A percentile compares a stretch with the other conserved stretches of the same genome.
These are phyloP conservation scores for Blastomyces emzantsi DNA, from an alignment of 2,329 filamentous ascomycete species.

Conservation along the genomic window DNA sequence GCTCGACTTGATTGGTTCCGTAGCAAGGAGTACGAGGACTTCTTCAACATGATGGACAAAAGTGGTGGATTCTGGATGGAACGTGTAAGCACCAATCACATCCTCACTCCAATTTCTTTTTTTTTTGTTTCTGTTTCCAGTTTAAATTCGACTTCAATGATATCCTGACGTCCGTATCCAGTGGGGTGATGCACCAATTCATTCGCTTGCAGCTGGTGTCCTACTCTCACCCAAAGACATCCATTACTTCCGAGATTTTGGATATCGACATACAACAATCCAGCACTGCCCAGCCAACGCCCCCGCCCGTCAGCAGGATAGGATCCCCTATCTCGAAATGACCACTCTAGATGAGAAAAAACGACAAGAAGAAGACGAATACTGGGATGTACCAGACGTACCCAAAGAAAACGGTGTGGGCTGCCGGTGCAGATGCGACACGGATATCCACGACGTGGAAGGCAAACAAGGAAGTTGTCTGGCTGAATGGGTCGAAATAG, in stretches of 20 bases:
- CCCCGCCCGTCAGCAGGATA: slow-evolving; percentile 72
- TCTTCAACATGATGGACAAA: slow-evolving; percentile 97
- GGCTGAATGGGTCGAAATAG: slow-evolving; percentile 93
- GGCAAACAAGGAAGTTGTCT: slow-evolving; percentile 95
- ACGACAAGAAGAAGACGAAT: slow-evolving; percentile 84
- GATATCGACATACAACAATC: slow-evolving; percentile 96
- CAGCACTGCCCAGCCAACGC: slow-evolving; percentile 97
- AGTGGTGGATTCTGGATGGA: slow-evolving; percentile 99
- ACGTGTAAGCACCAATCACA: slow-evolving; percentile 53
- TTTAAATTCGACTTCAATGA: neutral
- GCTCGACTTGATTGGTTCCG: slow-evolving; percentile 91
- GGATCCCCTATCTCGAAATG: slow-evolving; percentile 70
- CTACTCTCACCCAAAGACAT: slow-evolving; percentile 75
- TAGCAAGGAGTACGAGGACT: slow-evolving; percentile 94
- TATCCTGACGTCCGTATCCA: slow-evolving; percentile 29
- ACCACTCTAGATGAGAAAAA: slow-evolving; percentile 75
- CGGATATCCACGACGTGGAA: slow-evolving; percentile 94
- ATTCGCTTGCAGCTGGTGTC: slow-evolving; percentile 88
- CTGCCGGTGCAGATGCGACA: slow-evolving; percentile 93
- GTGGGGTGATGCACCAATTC: slow-evolving; percentile 98
- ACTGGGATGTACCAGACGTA: slow-evolving; percentile 82
- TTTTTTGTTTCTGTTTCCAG: neutral
- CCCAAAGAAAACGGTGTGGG: slow-evolving; percentile 94
- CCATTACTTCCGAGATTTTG: slow-evolving; percentile 98
- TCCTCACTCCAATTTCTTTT: too few species aligned